A percentile compares a stretch with the other conserved stretches of the same genome.
These are phyloP conservation scores for Microcyclospora tardicrescens DNA, from an alignment of 2,329 filamentous ascomycete species.

Conservation along the genomic window DNA sequence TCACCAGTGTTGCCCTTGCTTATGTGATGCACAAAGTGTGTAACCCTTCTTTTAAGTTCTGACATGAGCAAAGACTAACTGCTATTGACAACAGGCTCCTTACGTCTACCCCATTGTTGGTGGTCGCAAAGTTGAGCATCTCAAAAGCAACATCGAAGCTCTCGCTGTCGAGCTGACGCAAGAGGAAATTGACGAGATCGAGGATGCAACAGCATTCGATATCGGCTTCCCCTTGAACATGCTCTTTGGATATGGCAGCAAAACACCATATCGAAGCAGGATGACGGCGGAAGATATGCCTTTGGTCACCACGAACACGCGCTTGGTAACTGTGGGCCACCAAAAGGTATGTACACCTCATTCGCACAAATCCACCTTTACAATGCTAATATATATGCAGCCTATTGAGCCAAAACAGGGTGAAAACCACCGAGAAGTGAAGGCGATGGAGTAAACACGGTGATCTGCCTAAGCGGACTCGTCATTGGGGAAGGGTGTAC, in stretches of 20 bases:
- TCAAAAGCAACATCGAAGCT: constrained; percentile 53
- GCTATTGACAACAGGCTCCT: constrained; percentile 23
- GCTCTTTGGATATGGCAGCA: constrained; percentile 1
- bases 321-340: constrained; percentile 1
- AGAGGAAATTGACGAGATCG: constrained; percentile 52
- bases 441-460: too few species aligned
- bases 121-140: constrained; percentile 57
- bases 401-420: too few species aligned
- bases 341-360: background rate
- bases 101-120: constrained; percentile 66
- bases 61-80: background rate
- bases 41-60: background rate
- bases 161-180: constrained; percentile 42
- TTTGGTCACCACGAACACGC: background rate
- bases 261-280: constrained; percentile 1
- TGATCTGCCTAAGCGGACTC: too few species aligned
- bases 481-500: too few species aligned
- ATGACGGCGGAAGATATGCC: constrained; percentile 2
- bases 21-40: constrained; percentile 51
- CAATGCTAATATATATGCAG: too few species aligned
- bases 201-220: constrained; percentile 44
- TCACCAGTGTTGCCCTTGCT: constrained; percentile 48
- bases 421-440: too few species aligned
- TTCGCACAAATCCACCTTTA: too few species aligned
- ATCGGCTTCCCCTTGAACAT: constrained; percentile 43